Base-by-base conservation (phyloP, 192 early-diverging fungal species). In the Chytriomyces sp. region DNA sequence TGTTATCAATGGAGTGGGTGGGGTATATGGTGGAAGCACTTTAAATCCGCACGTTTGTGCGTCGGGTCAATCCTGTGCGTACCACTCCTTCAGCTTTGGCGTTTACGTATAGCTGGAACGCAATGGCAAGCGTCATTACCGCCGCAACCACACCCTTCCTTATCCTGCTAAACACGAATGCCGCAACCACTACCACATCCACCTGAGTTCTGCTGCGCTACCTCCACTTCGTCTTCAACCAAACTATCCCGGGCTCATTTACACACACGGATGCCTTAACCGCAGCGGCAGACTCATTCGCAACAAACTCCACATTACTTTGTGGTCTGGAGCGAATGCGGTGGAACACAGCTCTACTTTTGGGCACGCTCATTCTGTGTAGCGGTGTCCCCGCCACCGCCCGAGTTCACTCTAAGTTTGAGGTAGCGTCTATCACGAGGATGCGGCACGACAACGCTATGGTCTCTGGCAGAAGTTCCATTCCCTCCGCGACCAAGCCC, bases 11-110 rank as follows among this genome's bases (percentile, higher is more conserved):
- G 60, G 38, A 5, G 3, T 22, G 17, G 41, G 10, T 34, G 64
- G 17, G 52, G 17, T 14, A 3, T 66, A 41, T 26, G 64, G 64
- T 3, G 64, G 64, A 7, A n/a, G 22, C 26, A 66, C 52, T 14
- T 22, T 19, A 57, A 4, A 57, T 36, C 3, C 64, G 8, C 26
- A 39, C 12, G 14, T 58, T 10, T 66, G 64, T 26, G 22, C 28
- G 34, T 14, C 52, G 8, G 64, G 64, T 26, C 55, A 54, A 17
- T n/a, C 52, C 32, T 66, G 64, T 36, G 53, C 52, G 12, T 41
- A 26, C 44, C 52, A n/a, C 7, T 33, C 25, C 17, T 22, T 49
- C 32, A 22, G n/a, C 26, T 26, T 34, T 8, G 59, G 59, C 22
- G 19, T n/a, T 33, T 61, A 36, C 33, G 44, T 49, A 14, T 22